Percentiles rank a stretch among this genome's conserved stretches.
Evolutionary conservation across 176 grass and related monocot genomes (phyloP).

Genomic region (Cymbopogon citratus): DNA sequence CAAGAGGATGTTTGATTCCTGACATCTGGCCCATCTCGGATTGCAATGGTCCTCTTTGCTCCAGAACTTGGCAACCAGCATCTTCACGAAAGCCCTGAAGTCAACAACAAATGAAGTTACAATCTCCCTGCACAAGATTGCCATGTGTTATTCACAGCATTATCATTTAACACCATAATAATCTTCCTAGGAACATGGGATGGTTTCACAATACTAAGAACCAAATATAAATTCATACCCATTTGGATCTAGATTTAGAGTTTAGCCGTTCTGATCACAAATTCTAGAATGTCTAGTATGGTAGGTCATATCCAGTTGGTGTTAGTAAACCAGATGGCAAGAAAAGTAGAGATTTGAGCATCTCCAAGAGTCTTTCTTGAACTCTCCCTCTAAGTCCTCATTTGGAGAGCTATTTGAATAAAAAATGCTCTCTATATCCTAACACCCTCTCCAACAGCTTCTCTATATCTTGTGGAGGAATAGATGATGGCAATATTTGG

Average conservation of each 20-base stretch:
- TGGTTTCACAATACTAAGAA: conserved; percentile 5
- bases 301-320: background rate
- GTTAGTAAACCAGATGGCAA: background rate
- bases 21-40: conserved; percentile 61
- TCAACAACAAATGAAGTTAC: conserved; percentile 87
- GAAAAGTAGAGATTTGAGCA: background rate
- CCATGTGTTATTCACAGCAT: background rate
- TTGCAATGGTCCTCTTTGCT: conserved; percentile 50
- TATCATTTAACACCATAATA: background rate
- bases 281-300: background rate
- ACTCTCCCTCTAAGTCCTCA: background rate
- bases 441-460: background rate
- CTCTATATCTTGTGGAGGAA: background rate
- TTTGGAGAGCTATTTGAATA: background rate
- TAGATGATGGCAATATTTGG: background rate
- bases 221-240: background rate
- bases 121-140: conserved; percentile 74
- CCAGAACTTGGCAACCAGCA: conserved; percentile 71
- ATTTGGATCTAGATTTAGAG: background rate
- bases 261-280: background rate
- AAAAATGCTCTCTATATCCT: background rate
- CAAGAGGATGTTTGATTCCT: conserved; percentile 62
- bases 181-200: conserved; percentile 6
- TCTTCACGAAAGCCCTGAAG: conserved; percentile 87
- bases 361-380: background rate